Conservation (phyloP, 169 alveolate genomes). For the Miamiensis avidus region DNA sequence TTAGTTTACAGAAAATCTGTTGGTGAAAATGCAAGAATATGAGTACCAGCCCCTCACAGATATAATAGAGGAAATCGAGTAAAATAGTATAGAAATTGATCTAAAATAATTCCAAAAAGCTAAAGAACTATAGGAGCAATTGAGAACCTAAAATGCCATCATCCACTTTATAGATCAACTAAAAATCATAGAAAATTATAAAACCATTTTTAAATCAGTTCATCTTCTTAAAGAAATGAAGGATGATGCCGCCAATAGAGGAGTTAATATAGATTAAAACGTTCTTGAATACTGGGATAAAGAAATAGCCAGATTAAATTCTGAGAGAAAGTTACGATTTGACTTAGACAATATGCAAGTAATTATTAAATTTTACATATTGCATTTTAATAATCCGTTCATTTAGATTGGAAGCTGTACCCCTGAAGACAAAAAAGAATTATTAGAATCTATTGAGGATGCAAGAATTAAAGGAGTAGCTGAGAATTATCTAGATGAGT, state of each 20-base stretch:
- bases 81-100: slow-evolving; percentile 59
- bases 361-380: too few species aligned
- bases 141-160: slow-evolving; percentile 66
- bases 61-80: slow-evolving; percentile 39
- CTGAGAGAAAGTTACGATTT: slow-evolving; percentile 72
- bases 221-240: slow-evolving; percentile 54
- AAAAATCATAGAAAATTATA: slow-evolving; percentile 61
- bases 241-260: slow-evolving; percentile 58
- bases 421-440: slow-evolving; percentile 56
- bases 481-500: slow-evolving; percentile 50
- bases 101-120: slow-evolving; percentile 62
- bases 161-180: slow-evolving; percentile 54
- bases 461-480: slow-evolving; percentile 71
- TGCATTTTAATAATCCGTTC: neutral
- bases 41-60: slow-evolving; percentile 55
- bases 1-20: slow-evolving; percentile 53
- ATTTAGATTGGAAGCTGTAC: slow-evolving; percentile 42
- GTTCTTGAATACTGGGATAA: slow-evolving; percentile 46
- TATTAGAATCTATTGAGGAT: slow-evolving; percentile 47
- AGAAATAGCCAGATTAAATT: slow-evolving; percentile 62
- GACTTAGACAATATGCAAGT: slow-evolving; percentile 63
- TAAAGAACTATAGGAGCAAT: slow-evolving; percentile 54
- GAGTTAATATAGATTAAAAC: slow-evolving; percentile 58
- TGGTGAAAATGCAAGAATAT: slow-evolving; percentile 53
- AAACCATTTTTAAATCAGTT: slow-evolving; percentile 70